Percentiles rank a stretch among this genome's conserved stretches.
Conservation (phyloP, 1,284 basidiomycete genomes). For the Phylloboletellus chloephorus region DNA sequence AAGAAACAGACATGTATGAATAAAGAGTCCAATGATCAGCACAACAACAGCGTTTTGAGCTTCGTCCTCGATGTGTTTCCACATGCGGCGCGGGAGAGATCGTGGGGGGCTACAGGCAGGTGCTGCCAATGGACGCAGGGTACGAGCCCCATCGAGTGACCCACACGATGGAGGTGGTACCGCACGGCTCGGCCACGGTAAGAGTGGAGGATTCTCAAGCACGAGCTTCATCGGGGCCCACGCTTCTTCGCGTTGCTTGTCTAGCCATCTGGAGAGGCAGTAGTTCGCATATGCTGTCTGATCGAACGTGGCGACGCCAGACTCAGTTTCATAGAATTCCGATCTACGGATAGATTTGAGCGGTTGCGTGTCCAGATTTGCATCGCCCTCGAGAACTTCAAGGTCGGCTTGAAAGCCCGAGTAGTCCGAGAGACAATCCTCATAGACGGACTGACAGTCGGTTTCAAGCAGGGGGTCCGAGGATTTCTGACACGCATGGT, state of each 20-base stretch:
- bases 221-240: conserved; percentile 16
- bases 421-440: conserved; percentile 27
- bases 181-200: conserved; percentile 17
- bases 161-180: conserved; percentile 9
- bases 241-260: conserved; percentile 26
- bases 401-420: conserved; percentile 20
- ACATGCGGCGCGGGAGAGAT: conserved; percentile 15
- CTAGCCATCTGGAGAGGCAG: conserved; percentile 27
- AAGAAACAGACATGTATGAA: conserved; percentile 27
- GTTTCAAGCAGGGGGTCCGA: conserved; percentile 4
- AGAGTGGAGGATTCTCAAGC: conserved; percentile 20
- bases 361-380: conserved; percentile 8
- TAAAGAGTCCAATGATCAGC: conserved; percentile 23
- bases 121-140: background rate
- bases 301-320: conserved; percentile 27
- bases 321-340: conserved; percentile 30
- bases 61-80: conserved; percentile 24
- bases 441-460: conserved; percentile 26
- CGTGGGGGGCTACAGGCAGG: conserved; percentile 3
- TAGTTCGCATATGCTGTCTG: conserved; percentile 23
- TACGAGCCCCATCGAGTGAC: background rate
- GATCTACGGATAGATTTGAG: conserved; percentile 14
- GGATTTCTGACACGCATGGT: background rate
- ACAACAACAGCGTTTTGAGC: conserved; percentile 27
- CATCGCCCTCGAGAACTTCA: conserved; percentile 16